Evolutionary conservation across 2,329 filamentous ascomycete genomes (phyloP), one percentile per base, ranked within the genome.

Genomic region (Calycina herbarum): DNA sequence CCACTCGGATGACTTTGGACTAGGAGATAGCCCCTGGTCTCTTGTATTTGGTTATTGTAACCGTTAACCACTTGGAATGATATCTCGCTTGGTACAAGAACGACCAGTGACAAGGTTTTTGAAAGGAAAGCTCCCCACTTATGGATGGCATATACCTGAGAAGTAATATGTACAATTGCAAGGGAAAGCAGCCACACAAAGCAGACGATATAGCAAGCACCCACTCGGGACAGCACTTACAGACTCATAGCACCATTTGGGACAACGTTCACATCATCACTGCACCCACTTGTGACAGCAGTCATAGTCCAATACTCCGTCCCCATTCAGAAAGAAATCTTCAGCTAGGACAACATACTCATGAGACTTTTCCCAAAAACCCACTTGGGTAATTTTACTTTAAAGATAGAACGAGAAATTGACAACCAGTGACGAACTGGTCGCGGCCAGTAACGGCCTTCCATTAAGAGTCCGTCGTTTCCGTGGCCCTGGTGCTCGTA

Each of bases 31-130:
- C 17, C 45, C 17, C 27, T 48, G 6, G 17, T 20, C n/a, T 20
- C n/a, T 48, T 24, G 45, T 48, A 48, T 48, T 24, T 48, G 20
- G n/a, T 48, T 48, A 48, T 48, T 20, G 20, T 24, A 20, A 48
- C 45, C 45, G 27, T 29, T 29, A 29, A 29, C 27, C 27, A 29
- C 45, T 48, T n/a, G 20, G 7, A 48, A 24, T 20, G 45, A 48
- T 48, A 48, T 48, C 45, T 51, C 45, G 45, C 45, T 51, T 51
- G 45, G 45, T 27, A 51, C 45, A 51, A 48, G 42, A 48, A 48
- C 42, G 42, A 48, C 42, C 42, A 48, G 42, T 48, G 42, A 48
- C n/a, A 20, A 15, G 42, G 17, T 20, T 48, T 48, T 20, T 48
- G 42, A 48, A 48, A 20, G 42, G n/a, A 20, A 48, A 4, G 20